Evolutionary conservation across 306 rosid genomes (phyloP).

Genomic region (Parietaria judaica): DNA sequence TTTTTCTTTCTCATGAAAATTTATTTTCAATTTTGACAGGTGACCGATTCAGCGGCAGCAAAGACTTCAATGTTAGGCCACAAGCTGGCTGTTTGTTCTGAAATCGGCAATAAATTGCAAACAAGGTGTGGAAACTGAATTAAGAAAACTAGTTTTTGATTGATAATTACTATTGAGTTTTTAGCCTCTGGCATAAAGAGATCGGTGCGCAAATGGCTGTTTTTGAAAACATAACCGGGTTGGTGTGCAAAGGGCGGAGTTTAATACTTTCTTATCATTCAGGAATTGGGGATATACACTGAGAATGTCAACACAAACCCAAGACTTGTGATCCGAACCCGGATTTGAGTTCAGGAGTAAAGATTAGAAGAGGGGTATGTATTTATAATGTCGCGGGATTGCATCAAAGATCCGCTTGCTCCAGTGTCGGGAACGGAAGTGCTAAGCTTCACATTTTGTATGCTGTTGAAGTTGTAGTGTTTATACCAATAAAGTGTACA

Average conservation of each 20-base stretch:
- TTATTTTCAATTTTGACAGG: conserved; percentile 17
- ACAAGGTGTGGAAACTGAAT: conserved; percentile 39
- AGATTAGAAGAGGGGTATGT: conserved; percentile 10
- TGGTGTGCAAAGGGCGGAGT: background rate
- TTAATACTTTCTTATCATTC: conserved; percentile 17
- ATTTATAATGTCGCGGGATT: conserved; percentile 12
- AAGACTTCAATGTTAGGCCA: conserved; percentile 45
- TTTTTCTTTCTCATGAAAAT: background rate
- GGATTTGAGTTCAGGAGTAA: conserved; percentile 21
- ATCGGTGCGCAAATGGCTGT: no score
- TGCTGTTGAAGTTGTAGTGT: conserved; percentile 25
- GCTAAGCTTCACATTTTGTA: no score
- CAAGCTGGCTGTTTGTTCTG: conserved; percentile 37
- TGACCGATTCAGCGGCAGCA: conserved; percentile 33
- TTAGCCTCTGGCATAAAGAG: background rate
- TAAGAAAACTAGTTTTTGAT: background rate
- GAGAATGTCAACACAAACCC: conserved; percentile 13
- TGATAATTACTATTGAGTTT: background rate
- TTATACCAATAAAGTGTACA: conserved; percentile 30
- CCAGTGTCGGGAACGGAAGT: conserved; percentile 24
- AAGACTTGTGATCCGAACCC: conserved; percentile 7
- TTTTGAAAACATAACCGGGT: no score
- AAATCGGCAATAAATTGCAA: conserved; percentile 21
- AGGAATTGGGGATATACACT: conserved; percentile 70
- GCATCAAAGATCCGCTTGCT: conserved; percentile 21